These are phyloP conservation scores for Ceriops decandra DNA, from an alignment of 345 rosid species.

Conservation along the genomic window DNA sequence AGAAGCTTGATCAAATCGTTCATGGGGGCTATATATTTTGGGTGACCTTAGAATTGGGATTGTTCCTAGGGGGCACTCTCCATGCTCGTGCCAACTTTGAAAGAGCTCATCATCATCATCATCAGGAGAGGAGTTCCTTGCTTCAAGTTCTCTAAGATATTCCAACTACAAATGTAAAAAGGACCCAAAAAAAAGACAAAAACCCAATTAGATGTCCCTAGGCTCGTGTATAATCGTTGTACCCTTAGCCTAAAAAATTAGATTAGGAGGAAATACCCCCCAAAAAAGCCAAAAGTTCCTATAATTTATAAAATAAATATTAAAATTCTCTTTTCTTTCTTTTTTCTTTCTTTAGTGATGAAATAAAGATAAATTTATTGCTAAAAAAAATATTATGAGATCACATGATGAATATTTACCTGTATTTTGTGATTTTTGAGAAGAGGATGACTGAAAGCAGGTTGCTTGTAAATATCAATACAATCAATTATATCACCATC, in stretches of 20 bases:
- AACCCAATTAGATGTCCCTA: too few relatives aligned
- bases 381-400: too few relatives aligned
- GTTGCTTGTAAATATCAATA: conserved; percentile 24
- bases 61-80: conserved; percentile 32
- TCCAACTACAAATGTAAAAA: conserved; percentile 10
- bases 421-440: conserved; percentile 27
- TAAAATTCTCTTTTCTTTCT: too few relatives aligned
- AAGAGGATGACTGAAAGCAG: conserved; percentile 31
- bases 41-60: conserved; percentile 24
- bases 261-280: too few relatives aligned
- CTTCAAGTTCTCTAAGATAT: conserved; percentile 1
- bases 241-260: too few relatives aligned
- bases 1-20: background rate
- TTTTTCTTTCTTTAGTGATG: too few relatives aligned
- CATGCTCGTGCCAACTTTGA: conserved; percentile 21
- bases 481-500: background rate
- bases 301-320: too few relatives aligned
- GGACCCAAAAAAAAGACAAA: too few relatives aligned
- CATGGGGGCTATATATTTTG: too few relatives aligned
- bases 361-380: too few relatives aligned
- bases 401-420: background rate
- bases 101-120: background rate
- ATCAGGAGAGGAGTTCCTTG: background rate
- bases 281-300: too few relatives aligned
- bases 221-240: too few relatives aligned